Base-by-base conservation (phyloP, 257 asterid species). In the Solanum ahanhuiri region DNA sequence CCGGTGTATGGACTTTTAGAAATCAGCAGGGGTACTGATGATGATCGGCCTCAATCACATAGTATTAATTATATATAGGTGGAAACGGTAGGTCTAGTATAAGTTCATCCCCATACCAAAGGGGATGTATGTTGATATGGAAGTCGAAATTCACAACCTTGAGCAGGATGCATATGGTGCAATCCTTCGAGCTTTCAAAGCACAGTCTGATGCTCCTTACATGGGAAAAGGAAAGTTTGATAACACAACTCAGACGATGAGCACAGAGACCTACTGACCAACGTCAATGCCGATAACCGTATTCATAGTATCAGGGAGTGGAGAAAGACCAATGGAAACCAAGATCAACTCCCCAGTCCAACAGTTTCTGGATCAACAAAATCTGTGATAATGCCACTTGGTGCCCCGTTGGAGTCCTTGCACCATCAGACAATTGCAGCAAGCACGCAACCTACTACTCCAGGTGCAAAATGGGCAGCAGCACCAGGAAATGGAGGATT, bases 101-200 rank as follows among this genome's bases (percentile, higher is more conserved):
- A 87, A 88, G 84, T 64, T 85, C 94, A 87, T 89, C 88, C 85
- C 90, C 93, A 79, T 89, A 86, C 89, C 93, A 89, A 88, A 92
- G 92, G 86, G 51, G 15, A 90, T 91, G 90, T 92, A 90, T 79
- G 88, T 58, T 85, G 98, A 94, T 87, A 97, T 97, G 96, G 98
- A 97, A 87, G 86, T 58, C 35, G 96, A 95, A 92, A 95, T 97
- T 88, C 99, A 97, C 92, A 88, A 88, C 86, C 95, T 97, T 41
- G 99, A 97, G 91, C 98, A 97, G 91, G 94, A 94, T 89, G 99
- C 99, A 34, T 97, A 97, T 81, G 95, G 94, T 89, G 98, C 99
- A 86, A 91, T 97, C 73, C 92, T 97, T 58, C 93, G 98, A 88
- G 99, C 99, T 89, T 95, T 96, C 86, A 95, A 96, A 90, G 99